A percentile compares a stretch with the other conserved stretches of the same genome.
Conservation (phyloP, 495 filamentous ascomycete species). For the Choiromyces venosus region DNA sequence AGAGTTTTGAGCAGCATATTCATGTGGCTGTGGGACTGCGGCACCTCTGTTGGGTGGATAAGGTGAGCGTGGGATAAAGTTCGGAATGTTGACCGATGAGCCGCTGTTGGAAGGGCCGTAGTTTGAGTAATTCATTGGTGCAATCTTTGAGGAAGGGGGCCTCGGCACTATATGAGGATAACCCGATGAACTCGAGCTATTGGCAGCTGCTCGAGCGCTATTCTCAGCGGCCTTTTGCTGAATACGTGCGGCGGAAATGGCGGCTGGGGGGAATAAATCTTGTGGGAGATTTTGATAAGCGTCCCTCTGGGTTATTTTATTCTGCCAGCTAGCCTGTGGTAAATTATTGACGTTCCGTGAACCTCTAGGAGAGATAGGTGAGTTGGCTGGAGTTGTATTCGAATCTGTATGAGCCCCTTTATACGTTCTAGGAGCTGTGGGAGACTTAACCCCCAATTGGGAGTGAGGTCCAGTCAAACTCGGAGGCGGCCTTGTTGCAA, state of each 20-base stretch:
- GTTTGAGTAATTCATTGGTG: neutral
- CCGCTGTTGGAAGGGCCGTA: neutral
- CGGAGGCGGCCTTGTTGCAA: neutral
- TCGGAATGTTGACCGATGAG: constrained; percentile 1
- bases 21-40: neutral
- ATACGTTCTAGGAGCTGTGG: neutral
- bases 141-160: neutral
- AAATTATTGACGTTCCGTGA: neutral
- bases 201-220: neutral
- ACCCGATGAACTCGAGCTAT: neutral
- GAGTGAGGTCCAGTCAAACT: neutral
- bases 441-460: neutral
- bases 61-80: neutral
- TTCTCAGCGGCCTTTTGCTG: neutral
- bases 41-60: neutral
- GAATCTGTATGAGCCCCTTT: neutral
- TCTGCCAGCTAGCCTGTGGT: neutral
- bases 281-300: neutral
- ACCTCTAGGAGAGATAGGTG: neutral
- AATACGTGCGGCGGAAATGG: neutral
- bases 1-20: neutral
- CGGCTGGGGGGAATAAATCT: neutral
- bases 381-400: neutral
- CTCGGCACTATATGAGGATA: neutral
- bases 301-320: neutral